Evolutionary conservation across 305 asterid species (phyloP), one percentile per base, ranked within the genome.

Genomic region (Fraxinus nigra): DNA sequence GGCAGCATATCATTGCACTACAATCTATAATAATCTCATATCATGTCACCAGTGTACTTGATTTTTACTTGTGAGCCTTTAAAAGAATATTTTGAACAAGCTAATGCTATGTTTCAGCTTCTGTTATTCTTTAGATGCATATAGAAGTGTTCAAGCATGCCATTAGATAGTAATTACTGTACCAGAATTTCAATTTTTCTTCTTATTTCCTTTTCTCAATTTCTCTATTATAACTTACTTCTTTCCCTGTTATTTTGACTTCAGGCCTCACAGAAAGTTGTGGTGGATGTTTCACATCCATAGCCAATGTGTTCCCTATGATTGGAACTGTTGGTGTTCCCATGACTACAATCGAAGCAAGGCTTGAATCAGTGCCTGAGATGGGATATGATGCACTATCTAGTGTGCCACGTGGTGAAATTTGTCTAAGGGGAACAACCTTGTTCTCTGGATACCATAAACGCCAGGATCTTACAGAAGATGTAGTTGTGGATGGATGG

Each of bases 311-410:
- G 34, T 89, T 83, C 87, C 86, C 97, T 3, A 94, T 94, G 99
- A 87, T 89, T 46, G 99, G 99, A 73, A 75, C 97, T 2, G 99
- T 94, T 32, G 99, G 99, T 72, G 92, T 93, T 14, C 99, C 98
- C 10, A 94, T 92, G 95, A 89, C 92, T 0, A 92, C 98, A 13
- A 92, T 95, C 22, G 98, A 94, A 77, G 97, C 94, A 13, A 89
- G 98, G 86, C 93, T 95, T 14, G 99, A 94, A 82, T 95, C 99
- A 0, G 94, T 94, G 54, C 97, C 99, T 4, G 99, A 95, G 79
- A 91, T 95, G 94, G 98, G 97, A 86, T 95, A 95, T 14, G 96
- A 95, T 69, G 99, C 99, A 0, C 88, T 92, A 22, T 90, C 95
- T 22, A 74, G 79, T n/a, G 82, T 87, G 77, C 97, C 98, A 3